Percentiles rank a stretch among this genome's conserved stretches.
phyloP scores from a whole-genome alignment of 768 basidiomycete species.

The Agaricus subrufescens region DNA sequence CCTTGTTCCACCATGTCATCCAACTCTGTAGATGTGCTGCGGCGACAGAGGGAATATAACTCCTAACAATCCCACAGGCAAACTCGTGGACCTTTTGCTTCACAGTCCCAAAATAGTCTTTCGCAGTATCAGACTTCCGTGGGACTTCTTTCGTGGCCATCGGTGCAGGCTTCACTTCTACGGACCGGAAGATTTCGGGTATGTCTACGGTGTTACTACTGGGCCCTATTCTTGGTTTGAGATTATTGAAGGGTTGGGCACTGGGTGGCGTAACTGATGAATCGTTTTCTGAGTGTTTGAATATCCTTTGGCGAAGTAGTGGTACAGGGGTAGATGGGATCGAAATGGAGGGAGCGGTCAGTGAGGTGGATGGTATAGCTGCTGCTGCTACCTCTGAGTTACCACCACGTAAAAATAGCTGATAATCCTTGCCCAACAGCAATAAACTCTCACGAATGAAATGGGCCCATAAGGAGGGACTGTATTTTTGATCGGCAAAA shows the following conservation, averaged over 20 bases:
- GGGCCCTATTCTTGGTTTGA: slow-evolving; percentile 44
- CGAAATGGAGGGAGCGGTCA: slow-evolving; percentile 8
- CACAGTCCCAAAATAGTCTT: slow-evolving; percentile 12
- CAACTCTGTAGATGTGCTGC: slow-evolving; percentile 19
- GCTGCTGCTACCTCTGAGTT: slow-evolving; percentile 24
- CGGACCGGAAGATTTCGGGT: slow-evolving; percentile 29
- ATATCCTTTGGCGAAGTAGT: slow-evolving; percentile 39
- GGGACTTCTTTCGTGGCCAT: slow-evolving; percentile 14
- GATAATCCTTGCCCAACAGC: slow-evolving; percentile 65
- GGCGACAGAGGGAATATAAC: slow-evolving; percentile 26
- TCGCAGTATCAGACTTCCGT: slow-evolving; percentile 17
- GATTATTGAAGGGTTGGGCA: slow-evolving; percentile 57
- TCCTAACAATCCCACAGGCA: slow-evolving; percentile 8
- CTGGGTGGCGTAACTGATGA: slow-evolving; percentile 35
- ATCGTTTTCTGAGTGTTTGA: slow-evolving; percentile 39
- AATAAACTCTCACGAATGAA: slow-evolving; percentile 57
- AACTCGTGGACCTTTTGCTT: slow-evolving; percentile 1
- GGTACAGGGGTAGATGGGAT: slow-evolving; percentile 32
- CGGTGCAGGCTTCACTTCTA: slow-evolving; percentile 17
- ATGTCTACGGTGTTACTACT: slow-evolving; percentile 38
- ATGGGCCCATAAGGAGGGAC: slow-evolving; percentile 58
- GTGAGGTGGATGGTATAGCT: slow-evolving; percentile 11
- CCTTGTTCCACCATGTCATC: slow-evolving; percentile 53
- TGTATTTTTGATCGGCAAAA: slow-evolving; percentile 66
- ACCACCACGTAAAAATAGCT: slow-evolving; percentile 58